Percentiles rank a stretch among this genome's conserved stretches.
phyloP scores from a whole-genome alignment of 2,329 filamentous ascomycete genomes.

The Xylaria sp. region DNA sequence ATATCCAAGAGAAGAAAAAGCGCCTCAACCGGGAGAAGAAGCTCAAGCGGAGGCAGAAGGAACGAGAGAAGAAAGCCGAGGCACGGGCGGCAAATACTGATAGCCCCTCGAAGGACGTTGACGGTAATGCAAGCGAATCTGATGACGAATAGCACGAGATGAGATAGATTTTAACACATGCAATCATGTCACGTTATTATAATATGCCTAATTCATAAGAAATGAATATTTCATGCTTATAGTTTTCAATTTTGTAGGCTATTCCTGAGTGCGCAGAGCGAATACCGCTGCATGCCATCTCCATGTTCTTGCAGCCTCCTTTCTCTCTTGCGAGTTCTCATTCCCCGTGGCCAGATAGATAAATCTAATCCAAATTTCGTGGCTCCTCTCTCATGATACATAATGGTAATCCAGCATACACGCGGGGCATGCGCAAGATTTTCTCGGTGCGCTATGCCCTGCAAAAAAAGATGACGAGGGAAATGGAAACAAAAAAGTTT shows the following conservation, averaged over 20 bases:
- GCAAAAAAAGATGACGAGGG: slow-evolving; percentile 26
- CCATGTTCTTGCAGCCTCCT: slow-evolving; percentile 10
- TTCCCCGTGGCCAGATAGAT: slow-evolving; percentile 30
- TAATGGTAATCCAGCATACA: slow-evolving; percentile 26
- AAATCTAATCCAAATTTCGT: slow-evolving; percentile 28
- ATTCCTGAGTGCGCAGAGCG: slow-evolving; percentile 18
- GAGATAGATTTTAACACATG: background rate
- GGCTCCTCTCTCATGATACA: slow-evolving; percentile 31
- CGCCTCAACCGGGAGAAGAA: slow-evolving; percentile 70
- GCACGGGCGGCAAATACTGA: slow-evolving; percentile 43
- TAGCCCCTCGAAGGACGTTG: slow-evolving; percentile 5
- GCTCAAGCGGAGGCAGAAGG: slow-evolving; percentile 67
- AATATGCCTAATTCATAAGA: background rate
- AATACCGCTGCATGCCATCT: slow-evolving; percentile 14
- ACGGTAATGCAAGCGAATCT: background rate
- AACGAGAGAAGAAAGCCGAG: slow-evolving; percentile 63
- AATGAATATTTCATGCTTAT: slow-evolving; percentile 5
- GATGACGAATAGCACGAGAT: background rate
- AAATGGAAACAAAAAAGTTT: slow-evolving; percentile 35
- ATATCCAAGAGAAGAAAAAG: slow-evolving; percentile 70
- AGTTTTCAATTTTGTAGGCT: slow-evolving; percentile 20
- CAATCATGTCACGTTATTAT: background rate
- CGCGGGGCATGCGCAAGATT: slow-evolving; percentile 19
- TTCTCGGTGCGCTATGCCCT: slow-evolving; percentile 13
- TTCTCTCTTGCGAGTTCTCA: slow-evolving; percentile 30